Base-by-base conservation (phyloP, 805 yeast species). In the Hanseniaspora meyeri region DNA sequence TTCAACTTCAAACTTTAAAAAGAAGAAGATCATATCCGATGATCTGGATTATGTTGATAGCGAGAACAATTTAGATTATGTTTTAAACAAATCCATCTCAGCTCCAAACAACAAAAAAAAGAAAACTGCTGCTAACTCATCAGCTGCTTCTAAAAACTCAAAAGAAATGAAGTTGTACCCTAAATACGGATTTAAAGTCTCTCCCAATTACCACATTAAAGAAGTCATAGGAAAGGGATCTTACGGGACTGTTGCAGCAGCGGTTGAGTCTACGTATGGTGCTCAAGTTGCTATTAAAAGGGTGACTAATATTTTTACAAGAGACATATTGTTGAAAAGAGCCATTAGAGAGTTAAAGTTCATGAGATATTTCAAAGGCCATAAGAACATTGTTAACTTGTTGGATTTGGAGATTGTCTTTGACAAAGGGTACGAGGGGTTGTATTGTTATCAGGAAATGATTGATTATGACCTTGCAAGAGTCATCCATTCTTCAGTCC, bases 381-480 rank as follows among this genome's bases (percentile, higher is more conserved):
- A 89, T 69, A 81, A 78, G 61, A 88, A 90, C 67, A 85, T 90
- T 48, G 81, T 89, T 20, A 77, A 78, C 43, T 72, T 90, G 52
- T 68, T 86, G 20, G 95, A 89, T 63, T 73, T 86, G 45, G 96
- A 88, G 64, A 70, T 88, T 31, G 81, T 87, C 16, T 71, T 76
- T 46, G 70, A 73, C 31, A 72, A 75, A 56, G 93, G 91, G 0
- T 87, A 77, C 66, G 91, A 85, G 59, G 97, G 97, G 0, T 74
- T 90, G 31, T 90, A 90, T 66, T 86, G 96, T 66, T 85, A 82
- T 66, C 95, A 89, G 66, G 97, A 90, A 65, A 72, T 85, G 58
- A 80, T 85, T 62, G 95, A 87, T 62, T 83, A 78, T 64, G 97
- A 90, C 67, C 72, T 90, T 60, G 83, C 90, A 1, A 73, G 79